Conservation (phyloP, 202 grass and related monocot species). For the Brachypodium distachyon region DNA sequence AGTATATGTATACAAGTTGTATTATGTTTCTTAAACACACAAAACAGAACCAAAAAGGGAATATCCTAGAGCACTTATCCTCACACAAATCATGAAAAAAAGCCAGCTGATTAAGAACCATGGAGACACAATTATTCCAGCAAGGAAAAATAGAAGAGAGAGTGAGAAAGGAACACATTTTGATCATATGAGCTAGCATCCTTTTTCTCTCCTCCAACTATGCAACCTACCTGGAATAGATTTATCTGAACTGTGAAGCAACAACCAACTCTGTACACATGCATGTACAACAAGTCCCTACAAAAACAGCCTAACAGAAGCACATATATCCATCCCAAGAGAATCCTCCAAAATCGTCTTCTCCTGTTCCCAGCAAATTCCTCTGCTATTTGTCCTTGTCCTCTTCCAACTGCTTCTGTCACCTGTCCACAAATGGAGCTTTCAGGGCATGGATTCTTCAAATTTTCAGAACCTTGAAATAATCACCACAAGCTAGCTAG, state of each 20-base stretch:
- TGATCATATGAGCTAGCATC: background rate
- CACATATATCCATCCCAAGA: background rate
- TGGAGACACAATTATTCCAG: background rate
- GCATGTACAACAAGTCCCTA: background rate
- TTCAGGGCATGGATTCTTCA: constrained; percentile 37
- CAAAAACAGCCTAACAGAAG: background rate
- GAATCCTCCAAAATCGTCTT: background rate
- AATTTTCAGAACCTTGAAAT: constrained; percentile 8
- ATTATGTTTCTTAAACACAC: background rate
- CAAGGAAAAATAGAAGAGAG: too few species aligned
- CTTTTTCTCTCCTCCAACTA: background rate
- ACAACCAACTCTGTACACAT: too few species aligned
- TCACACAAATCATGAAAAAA: background rate
- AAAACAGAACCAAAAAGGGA: background rate
- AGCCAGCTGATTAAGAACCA: background rate
- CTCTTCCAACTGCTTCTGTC: background rate
- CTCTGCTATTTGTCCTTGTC: background rate
- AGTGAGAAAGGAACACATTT: background rate
- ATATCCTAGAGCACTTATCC: background rate
- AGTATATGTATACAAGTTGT: background rate
- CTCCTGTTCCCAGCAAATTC: background rate
- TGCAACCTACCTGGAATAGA: background rate
- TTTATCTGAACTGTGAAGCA: background rate
- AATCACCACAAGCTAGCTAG: background rate
- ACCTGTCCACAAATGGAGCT: constrained; percentile 32